These are phyloP conservation scores for Colletotrichum paranaense DNA, from an alignment of 2,329 filamentous ascomycete genomes.

Conservation along the genomic window DNA sequence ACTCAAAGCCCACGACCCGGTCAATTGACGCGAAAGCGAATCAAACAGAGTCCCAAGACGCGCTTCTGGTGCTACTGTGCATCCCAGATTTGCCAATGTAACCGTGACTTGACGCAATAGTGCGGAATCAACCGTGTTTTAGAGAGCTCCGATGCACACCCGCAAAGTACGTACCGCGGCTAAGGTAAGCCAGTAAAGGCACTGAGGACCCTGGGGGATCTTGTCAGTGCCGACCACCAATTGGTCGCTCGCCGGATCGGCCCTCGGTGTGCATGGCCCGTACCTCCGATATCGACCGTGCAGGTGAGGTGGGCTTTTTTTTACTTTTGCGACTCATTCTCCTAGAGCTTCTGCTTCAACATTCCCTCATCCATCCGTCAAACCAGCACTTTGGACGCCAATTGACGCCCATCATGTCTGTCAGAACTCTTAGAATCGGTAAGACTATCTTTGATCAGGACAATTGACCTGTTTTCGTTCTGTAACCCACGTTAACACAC, in stretches of 20 bases:
- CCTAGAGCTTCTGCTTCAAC: neutral
- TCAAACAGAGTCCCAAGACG: neutral
- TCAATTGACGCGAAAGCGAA: neutral
- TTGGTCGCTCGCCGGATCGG: slow-evolving; percentile 33
- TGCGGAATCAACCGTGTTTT: slow-evolving; percentile 8
- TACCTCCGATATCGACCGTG: slow-evolving; percentile 35
- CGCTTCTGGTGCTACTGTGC: neutral
- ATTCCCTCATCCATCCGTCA: neutral
- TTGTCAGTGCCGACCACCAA: slow-evolving; percentile 9
- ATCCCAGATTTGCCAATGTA: neutral
- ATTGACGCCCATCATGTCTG: slow-evolving; percentile 47
- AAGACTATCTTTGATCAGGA: neutral
- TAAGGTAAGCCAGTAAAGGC: neutral
- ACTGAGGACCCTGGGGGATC: neutral
- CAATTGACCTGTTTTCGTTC: neutral
- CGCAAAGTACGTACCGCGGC: neutral
- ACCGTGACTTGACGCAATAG: slow-evolving; percentile 13
- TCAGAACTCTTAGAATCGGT: slow-evolving; percentile 57
- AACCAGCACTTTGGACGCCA: slow-evolving; percentile 21
- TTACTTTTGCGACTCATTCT: slow-evolving; percentile 8
- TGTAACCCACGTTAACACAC: neutral
- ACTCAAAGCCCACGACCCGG: neutral
- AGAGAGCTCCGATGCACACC: slow-evolving; percentile 7
- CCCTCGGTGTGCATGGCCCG: slow-evolving; percentile 31
- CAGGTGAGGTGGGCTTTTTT: slow-evolving; percentile 16